Conservation (phyloP, 805 yeast species). For the Phaffomyces opuntiae region DNA sequence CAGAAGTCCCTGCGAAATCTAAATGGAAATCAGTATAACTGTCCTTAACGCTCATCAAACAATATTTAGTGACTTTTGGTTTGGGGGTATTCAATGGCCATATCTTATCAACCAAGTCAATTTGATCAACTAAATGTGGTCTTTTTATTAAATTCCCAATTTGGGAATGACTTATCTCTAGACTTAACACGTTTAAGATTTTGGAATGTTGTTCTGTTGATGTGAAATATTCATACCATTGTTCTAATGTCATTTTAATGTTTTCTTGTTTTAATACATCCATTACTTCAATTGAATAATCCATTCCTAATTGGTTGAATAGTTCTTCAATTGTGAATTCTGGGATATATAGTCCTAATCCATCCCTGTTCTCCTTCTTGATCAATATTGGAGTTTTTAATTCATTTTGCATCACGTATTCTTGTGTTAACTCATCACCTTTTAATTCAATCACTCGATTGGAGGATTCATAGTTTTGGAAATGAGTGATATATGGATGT, state of each 20-base stretch:
- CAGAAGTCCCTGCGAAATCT: slow-evolving; percentile 91
- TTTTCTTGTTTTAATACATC: slow-evolving; percentile 78
- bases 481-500: slow-evolving; percentile 46
- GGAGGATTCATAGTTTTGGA: slow-evolving; percentile 17
- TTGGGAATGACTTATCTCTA: slow-evolving; percentile 62
- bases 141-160: slow-evolving; percentile 42
- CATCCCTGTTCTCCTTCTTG: slow-evolving; percentile 24
- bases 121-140: slow-evolving; percentile 32
- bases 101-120: slow-evolving; percentile 42
- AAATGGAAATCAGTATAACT: slow-evolving; percentile 87
- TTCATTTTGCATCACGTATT: slow-evolving; percentile 29
- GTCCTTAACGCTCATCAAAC: slow-evolving; percentile 76
- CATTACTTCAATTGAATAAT: slow-evolving; percentile 70
- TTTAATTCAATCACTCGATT: slow-evolving; percentile 18
- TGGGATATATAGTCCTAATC: slow-evolving; percentile 52
- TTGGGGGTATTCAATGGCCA: slow-evolving; percentile 41
- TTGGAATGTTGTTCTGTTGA: slow-evolving; percentile 44
- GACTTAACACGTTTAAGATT: slow-evolving; percentile 71
- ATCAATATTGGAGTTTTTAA: slow-evolving; percentile 41
- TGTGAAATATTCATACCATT: slow-evolving; percentile 70
- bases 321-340: slow-evolving; percentile 49
- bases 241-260: slow-evolving; percentile 53
- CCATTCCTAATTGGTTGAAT: slow-evolving; percentile 54
- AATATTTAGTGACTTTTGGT: slow-evolving; percentile 67
- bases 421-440: slow-evolving; percentile 28